Evolutionary conservation across 345 rosid species (phyloP), one percentile per base, ranked within the genome.

Genomic region (Xanthoceras sorbifolium): DNA sequence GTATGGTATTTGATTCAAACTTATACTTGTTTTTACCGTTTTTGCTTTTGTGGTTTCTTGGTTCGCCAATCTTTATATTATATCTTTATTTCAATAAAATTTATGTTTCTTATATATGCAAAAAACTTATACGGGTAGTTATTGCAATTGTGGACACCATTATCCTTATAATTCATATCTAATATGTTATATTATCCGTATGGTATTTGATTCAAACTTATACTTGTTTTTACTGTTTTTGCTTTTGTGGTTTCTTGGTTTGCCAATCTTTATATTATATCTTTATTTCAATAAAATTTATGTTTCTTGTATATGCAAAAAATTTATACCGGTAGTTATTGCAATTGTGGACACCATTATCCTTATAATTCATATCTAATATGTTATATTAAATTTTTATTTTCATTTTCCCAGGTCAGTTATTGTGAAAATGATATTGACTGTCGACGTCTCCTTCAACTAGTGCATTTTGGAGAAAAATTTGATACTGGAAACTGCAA

Each of bases 371-470:
- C 57, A 18, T 10, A 40, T 64, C 32, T 46, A 62, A 77, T 72
- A 64, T 67, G 22, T 67, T 50, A 25, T 50, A 25, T 60, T 14
- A 73, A 70, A 75, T 74, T 62, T 77, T 65, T 70, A 65, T 76
- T 60, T 82, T 61, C 64, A 55, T 57, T 73, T 65, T 80, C 87
- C 81, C 96, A 96, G 99, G 94, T 96, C 68, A 87, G 98, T 82
- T 96, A 92, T 73, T 89, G 94, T 48, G 98, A 96, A 88, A 96
- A 93, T 79, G 92, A 96, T 80, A 97, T 96, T 71, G 99, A 96
- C 71, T 96, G 99, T 74, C 87, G 98, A 80, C 97, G 99, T 55
- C 85, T 86, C 72, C 87, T 96, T 68, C 99, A 96, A 80, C 90
- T 96, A 46, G 79, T 89, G 66, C 99, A 96, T 88, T 92, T 96